A percentile compares a stretch with the other conserved stretches of the same genome.
phyloP scores from a whole-genome alignment of 1,284 basidiomycete species.

The Entoloma clypeatum region DNA sequence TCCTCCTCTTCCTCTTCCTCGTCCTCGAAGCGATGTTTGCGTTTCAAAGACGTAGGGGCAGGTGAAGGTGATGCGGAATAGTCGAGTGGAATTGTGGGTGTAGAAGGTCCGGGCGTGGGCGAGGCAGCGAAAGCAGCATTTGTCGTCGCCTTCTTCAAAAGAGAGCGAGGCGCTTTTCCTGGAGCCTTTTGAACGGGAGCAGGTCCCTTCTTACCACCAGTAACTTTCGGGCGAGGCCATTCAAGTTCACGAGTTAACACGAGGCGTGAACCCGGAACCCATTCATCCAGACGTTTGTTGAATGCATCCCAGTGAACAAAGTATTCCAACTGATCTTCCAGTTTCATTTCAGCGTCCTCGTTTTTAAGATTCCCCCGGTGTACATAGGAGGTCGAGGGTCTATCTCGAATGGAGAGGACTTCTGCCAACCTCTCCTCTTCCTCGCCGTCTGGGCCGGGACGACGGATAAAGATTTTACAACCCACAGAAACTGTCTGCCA shows the following conservation, averaged over 20 bases:
- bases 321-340: conserved; percentile 84
- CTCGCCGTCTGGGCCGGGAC: conserved; percentile 70
- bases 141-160: conserved; percentile 74
- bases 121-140: conserved; percentile 62
- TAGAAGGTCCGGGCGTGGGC: conserved; percentile 46
- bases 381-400: conserved; percentile 64
- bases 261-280: conserved; percentile 90
- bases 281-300: conserved; percentile 98
- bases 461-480: conserved; percentile 88
- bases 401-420: conserved; percentile 88
- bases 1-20: conserved; percentile 63
- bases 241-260: conserved; percentile 86
- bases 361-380: conserved; percentile 40
- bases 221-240: conserved; percentile 89
- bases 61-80: conserved; percentile 52
- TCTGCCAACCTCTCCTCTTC: conserved; percentile 89
- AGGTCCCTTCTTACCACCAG: conserved; percentile 49
- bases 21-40: conserved; percentile 58
- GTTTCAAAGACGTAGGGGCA: conserved; percentile 56
- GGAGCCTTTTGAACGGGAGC: conserved; percentile 49
- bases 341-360: conserved; percentile 45
- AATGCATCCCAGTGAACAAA: conserved; percentile 98
- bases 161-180: conserved; percentile 53
- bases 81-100: conserved; percentile 41
- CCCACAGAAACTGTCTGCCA: conserved; percentile 81